A percentile compares a stretch with the other conserved stretches of the same genome.
These are phyloP conservation scores for Metschnikowia amazonensis DNA, from an alignment of 805 yeast species.

Conservation along the genomic window DNA sequence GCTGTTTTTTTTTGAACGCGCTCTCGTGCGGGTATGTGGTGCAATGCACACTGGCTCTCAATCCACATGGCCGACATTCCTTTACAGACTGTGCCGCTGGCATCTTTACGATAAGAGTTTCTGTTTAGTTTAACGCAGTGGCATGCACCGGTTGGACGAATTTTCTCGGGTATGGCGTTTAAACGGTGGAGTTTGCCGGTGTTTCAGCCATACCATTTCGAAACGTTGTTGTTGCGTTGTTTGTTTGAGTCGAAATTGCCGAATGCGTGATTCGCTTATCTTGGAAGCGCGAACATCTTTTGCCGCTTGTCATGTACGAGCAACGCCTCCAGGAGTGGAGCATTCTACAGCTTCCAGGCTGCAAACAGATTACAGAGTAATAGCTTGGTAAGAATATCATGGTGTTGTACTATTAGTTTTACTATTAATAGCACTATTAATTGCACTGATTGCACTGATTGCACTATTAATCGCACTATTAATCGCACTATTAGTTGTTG, in stretches of 20 bases:
- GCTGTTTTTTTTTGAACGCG: slow-evolving; percentile 6
- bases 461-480: too few relatives aligned
- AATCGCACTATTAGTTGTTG: too few relatives aligned
- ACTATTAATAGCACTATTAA: too few relatives aligned
- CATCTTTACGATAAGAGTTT: neutral
- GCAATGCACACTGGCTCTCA: slow-evolving; percentile 4
- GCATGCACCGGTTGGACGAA: too few relatives aligned
- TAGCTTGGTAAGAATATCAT: too few relatives aligned
- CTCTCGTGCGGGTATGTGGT: slow-evolving; percentile 7
- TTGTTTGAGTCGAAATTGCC: slow-evolving; percentile 1
- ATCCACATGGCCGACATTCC: neutral
- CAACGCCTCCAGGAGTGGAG: neutral
- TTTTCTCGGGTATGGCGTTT: neutral
- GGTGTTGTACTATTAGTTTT: too few relatives aligned
- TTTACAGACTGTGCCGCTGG: neutral
- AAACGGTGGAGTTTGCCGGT: neutral
- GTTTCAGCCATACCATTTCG: neutral
- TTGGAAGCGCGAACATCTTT: slow-evolving; percentile 5
- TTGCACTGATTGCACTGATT: too few relatives aligned
- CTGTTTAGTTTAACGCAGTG: too few relatives aligned
- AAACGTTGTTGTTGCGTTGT: neutral
- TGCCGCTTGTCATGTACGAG: slow-evolving; percentile 4
- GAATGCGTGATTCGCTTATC: slow-evolving; percentile 7
- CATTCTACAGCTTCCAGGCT: neutral
- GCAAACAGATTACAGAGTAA: too few relatives aligned